Conservation (phyloP, 345 rosid species). For the Laguncularia racemosa region DNA sequence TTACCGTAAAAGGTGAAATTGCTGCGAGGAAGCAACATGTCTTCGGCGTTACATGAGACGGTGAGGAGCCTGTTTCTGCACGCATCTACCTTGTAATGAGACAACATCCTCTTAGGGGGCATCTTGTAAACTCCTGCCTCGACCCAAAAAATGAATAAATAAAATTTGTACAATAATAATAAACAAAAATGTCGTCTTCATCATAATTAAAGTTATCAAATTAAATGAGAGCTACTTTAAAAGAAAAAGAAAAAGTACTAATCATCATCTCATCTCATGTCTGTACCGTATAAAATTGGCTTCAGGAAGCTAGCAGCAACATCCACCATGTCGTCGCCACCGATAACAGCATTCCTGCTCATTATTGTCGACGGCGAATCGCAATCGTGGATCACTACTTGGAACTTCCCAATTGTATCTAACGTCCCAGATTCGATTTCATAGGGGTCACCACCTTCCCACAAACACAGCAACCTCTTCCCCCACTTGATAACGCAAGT, state of each 20-base stretch:
- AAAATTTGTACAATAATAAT: no score
- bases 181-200: no score
- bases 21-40: conserved; percentile 79
- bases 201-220: background rate
- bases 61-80: conserved; percentile 56
- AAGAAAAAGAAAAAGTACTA: background rate
- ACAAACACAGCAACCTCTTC: conserved; percentile 58
- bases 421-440: conserved; percentile 62
- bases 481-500: conserved; percentile 86
- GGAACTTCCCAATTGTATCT: conserved; percentile 59
- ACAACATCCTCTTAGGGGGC: conserved; percentile 79
- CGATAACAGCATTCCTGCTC: conserved; percentile 4
- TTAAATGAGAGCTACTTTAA: background rate
- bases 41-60: conserved; percentile 82
- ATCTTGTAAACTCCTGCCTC: conserved; percentile 66
- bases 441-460: conserved; percentile 96
- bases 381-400: conserved; percentile 27
- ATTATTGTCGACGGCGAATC: conserved; percentile 8
- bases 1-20: conserved; percentile 79
- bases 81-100: conserved; percentile 77
- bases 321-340: conserved; percentile 30
- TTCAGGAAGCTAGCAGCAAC: conserved; percentile 57
- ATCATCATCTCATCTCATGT: no score
- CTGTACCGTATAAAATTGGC: conserved; percentile 66
- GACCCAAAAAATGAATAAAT: no score